Conservation (phyloP, 1,284 basidiomycete species). For the Mycena citricolor region DNA sequence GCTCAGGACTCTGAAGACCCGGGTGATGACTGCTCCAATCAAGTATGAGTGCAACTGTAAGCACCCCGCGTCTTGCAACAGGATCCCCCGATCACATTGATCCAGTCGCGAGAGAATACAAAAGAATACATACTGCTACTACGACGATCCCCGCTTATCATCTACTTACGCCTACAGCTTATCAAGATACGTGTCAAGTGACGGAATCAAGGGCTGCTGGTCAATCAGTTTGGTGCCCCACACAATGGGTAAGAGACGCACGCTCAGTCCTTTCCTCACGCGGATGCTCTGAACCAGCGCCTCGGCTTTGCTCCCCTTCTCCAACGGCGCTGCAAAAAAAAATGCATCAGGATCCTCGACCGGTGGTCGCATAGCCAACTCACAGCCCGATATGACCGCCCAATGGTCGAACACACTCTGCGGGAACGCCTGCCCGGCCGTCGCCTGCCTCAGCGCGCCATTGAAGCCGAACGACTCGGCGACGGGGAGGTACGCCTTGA, state of each 20-base stretch:
- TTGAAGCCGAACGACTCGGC: slow-evolving; percentile 99
- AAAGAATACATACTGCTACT: no score
- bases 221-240: background rate
- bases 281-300: slow-evolving; percentile 85
- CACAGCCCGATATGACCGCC: slow-evolving; percentile 81
- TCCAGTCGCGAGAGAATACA: no score
- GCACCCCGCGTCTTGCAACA: no score
- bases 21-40: no score
- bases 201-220: slow-evolving; percentile 1
- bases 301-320: slow-evolving; percentile 89
- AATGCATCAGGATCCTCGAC: no score
- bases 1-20: no score
- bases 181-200: slow-evolving; percentile 1
- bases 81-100: no score
- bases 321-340: slow-evolving; percentile 59
- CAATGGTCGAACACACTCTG: slow-evolving; percentile 95
- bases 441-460: slow-evolving; percentile 90
- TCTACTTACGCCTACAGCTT: background rate
- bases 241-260: slow-evolving; percentile 34
- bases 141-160: no score
- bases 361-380: no score
- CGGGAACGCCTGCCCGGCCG: slow-evolving; percentile 97
- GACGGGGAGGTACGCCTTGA: slow-evolving; percentile 98
- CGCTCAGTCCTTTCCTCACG: slow-evolving; percentile 90
- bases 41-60: no score